Percentiles rank a stretch among this genome's conserved stretches.
Conservation (phyloP, 108 stramenopile species). For the Chaetoceros tenuissimus region DNA sequence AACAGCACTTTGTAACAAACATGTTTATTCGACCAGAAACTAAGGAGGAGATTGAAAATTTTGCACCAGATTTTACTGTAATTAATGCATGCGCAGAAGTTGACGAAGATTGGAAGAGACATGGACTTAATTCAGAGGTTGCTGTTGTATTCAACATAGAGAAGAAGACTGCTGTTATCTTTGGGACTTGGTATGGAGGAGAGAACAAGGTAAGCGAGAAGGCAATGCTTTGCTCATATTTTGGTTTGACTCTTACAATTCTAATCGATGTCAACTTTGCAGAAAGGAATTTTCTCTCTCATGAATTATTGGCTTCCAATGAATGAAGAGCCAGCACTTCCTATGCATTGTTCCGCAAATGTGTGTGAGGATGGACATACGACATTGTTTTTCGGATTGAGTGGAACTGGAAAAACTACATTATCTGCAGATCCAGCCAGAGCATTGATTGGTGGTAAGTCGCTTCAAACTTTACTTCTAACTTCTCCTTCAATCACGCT, state of each 20-base stretch:
- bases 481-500: constrained; percentile 7
- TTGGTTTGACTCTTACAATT: no score
- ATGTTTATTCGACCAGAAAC: constrained; percentile 95
- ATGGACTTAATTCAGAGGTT: constrained; percentile 89
- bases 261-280: no score
- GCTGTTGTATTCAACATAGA: constrained; percentile 96
- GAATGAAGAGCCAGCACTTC: constrained; percentile 69
- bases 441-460: constrained; percentile 93
- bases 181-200: constrained; percentile 97
- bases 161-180: constrained; percentile 87
- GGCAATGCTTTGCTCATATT: no score
- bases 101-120: constrained; percentile 84
- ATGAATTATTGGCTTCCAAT: constrained; percentile 98
- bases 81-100: constrained; percentile 92
- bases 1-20: constrained; percentile 92
- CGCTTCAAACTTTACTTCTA: constrained; percentile 3
- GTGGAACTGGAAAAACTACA: constrained; percentile 95
- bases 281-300: constrained; percentile 95
- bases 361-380: constrained; percentile 85
- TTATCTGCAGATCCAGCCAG: constrained; percentile 93
- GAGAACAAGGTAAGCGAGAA: constrained; percentile 81
- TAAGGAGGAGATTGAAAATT: constrained; percentile 58
- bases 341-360: constrained; percentile 99
- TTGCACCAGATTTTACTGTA: constrained; percentile 93
- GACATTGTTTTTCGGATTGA: constrained; percentile 93